These are phyloP conservation scores for Boletales sp. DNA, from an alignment of 768 basidiomycete species.

Conservation along the genomic window DNA sequence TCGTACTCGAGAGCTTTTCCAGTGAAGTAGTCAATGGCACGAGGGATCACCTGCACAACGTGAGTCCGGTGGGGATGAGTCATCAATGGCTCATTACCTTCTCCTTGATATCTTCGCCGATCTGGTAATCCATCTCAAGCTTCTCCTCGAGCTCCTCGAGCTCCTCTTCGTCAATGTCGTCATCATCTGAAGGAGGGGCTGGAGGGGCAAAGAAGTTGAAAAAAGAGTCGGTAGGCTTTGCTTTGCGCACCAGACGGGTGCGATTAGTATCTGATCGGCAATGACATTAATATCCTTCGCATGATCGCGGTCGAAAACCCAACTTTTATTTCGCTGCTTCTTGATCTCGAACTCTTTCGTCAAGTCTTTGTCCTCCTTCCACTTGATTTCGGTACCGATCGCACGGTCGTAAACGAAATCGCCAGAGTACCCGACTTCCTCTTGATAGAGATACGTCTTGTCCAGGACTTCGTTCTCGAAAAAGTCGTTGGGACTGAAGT, in stretches of 20 bases:
- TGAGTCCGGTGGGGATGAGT: neutral
- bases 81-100: conserved; percentile 49
- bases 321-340: conserved; percentile 99
- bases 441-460: conserved; percentile 93
- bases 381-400: conserved; percentile 87
- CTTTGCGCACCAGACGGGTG: conserved; percentile 80
- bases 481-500: conserved; percentile 79
- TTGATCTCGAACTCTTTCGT: conserved; percentile 98
- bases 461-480: conserved; percentile 81
- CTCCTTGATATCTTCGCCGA: conserved; percentile 97
- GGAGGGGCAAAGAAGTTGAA: conserved; percentile 98
- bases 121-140: conserved; percentile 95
- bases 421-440: conserved; percentile 91
- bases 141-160: conserved; percentile 90
- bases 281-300: neutral
- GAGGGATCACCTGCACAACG: conserved; percentile 74
- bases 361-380: conserved; percentile 98
- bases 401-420: conserved; percentile 97
- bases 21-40: conserved; percentile 95
- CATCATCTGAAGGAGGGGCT: conserved; percentile 63
- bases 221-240: conserved; percentile 89
- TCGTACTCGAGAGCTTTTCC: conserved; percentile 92
- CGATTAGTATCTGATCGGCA: conserved; percentile 67
- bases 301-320: neutral
- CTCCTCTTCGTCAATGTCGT: conserved; percentile 77